Evolutionary conservation across 1,139 yeast species (phyloP).

Genomic region (Pichia sp.): DNA sequence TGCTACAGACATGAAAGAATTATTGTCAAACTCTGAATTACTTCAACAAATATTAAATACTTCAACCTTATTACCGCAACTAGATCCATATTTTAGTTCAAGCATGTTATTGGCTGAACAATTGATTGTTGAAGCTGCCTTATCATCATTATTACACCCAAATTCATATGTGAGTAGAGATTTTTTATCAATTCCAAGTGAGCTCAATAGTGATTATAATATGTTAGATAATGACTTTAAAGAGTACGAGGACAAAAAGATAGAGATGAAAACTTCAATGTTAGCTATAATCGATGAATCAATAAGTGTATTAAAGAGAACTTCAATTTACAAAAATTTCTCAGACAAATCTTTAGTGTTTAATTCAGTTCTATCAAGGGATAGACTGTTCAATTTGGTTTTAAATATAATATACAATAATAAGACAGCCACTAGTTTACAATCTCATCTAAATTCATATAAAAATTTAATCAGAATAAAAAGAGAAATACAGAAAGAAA

Average conservation of each 20-base stretch:
- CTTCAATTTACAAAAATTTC: conserved; percentile 7
- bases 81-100: conserved; percentile 3
- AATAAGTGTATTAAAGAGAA: conserved; percentile 29
- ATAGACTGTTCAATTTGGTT: conserved; percentile 18
- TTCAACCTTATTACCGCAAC: conserved; percentile 16
- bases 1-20: conserved; percentile 29
- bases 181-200: neutral
- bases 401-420: conserved; percentile 4
- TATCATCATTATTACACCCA: conserved; percentile 3
- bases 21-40: conserved; percentile 21
- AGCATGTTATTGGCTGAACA: conserved; percentile 10
- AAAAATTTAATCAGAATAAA: neutral
- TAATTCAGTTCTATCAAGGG: conserved; percentile 28
- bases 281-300: conserved; percentile 37
- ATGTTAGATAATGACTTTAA: neutral
- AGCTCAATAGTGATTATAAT: too few species aligned
- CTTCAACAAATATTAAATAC: conserved; percentile 28
- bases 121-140: conserved; percentile 10
- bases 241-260: neutral
- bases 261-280: conserved; percentile 27
- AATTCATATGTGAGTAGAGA: too few species aligned
- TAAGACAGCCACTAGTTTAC: neutral
- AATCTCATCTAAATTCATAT: neutral
- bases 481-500: neutral
- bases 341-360: conserved; percentile 31